Percentiles rank a stretch among this genome's conserved stretches.
These are phyloP conservation scores for Wickerhamomyces chambardii DNA, from an alignment of 805 yeast species.

Conservation along the genomic window DNA sequence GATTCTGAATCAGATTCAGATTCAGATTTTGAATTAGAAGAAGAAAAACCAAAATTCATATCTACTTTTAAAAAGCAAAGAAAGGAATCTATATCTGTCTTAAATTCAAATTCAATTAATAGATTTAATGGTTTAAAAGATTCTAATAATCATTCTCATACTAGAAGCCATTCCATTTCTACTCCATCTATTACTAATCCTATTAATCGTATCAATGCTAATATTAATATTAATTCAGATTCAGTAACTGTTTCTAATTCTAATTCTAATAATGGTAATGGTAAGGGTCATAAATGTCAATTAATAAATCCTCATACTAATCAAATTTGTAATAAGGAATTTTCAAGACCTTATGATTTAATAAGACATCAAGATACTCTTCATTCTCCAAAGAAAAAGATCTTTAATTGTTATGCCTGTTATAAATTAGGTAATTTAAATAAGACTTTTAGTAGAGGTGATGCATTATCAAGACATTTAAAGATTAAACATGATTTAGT, in stretches of 20 bases:
- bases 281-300: conserved; percentile 36
- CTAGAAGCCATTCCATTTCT: no score
- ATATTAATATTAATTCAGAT: no score
- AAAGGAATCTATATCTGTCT: not conserved
- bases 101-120: not conserved
- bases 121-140: not conserved
- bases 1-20: no score
- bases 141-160: not conserved
- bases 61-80: not conserved
- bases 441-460: conserved; percentile 88
- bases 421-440: conserved; percentile 34
- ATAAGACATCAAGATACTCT: conserved; percentile 95
- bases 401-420: conserved; percentile 82
- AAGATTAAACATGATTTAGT: conserved; percentile 79
- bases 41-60: not conserved
- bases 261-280: not conserved
- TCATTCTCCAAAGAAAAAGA: conserved; percentile 80
- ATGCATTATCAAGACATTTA: conserved; percentile 89
- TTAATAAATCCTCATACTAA: conserved; percentile 55
- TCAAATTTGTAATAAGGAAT: conserved; percentile 61
- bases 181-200: no score
- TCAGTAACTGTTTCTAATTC: no score
- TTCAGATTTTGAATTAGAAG: not conserved
- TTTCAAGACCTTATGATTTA: conserved; percentile 91
- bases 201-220: no score